These are phyloP conservation scores for Leucaena leucocephala DNA, from an alignment of 306 rosid species.

Conservation along the genomic window DNA sequence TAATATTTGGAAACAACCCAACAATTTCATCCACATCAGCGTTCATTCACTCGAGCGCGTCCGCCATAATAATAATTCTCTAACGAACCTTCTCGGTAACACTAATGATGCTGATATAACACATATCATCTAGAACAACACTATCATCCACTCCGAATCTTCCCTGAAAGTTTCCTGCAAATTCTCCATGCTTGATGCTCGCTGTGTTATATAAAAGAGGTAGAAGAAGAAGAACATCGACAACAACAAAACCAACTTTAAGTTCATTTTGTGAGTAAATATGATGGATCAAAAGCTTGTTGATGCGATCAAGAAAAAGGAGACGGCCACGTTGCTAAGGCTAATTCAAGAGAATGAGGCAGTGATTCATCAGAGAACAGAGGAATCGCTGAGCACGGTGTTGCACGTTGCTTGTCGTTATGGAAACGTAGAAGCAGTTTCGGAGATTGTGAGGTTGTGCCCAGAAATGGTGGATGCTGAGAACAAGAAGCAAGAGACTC, in stretches of 20 bases:
- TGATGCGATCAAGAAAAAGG: conserved; percentile 50
- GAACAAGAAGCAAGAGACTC: conserved; percentile 60
- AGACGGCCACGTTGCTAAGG: conserved; percentile 39
- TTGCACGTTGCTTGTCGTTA: conserved; percentile 67
- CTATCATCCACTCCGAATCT: neutral
- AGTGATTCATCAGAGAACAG: conserved; percentile 53
- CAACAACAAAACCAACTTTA: neutral
- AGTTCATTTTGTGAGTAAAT: neutral
- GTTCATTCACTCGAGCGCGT: neutral
- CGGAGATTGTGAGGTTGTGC: conserved; percentile 49
- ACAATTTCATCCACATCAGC: neutral
- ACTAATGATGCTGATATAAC: neutral
- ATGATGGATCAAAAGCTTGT: conserved; percentile 57
- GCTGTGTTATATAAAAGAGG: conserved; percentile 21
- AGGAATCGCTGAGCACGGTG: conserved; percentile 50
- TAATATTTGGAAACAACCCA: neutral
- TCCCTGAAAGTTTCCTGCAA: conserved; percentile 35
- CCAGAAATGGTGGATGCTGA: conserved; percentile 64
- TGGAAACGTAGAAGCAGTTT: conserved; percentile 53
- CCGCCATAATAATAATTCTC: neutral
- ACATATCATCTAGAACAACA: neutral
- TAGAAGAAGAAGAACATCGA: neutral
- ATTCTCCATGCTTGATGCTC: neutral
- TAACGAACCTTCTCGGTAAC: conserved; percentile 30
- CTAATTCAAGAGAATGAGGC: conserved; percentile 47